Conservation (phyloP, 371 early-diverging fungal genomes). For the Circinella umbellata region DNA sequence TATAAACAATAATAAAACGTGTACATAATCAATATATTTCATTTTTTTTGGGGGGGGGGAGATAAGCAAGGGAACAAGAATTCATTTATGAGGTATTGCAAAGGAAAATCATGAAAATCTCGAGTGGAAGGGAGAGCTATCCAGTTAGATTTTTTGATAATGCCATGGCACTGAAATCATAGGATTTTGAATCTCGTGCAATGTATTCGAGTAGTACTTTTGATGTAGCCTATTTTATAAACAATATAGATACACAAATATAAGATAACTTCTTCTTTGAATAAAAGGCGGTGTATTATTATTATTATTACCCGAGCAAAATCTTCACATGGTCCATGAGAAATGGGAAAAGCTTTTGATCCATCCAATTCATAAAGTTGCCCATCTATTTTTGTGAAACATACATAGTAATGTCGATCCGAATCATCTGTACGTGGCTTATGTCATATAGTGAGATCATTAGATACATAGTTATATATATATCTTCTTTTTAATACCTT, state of each 20-base stretch:
- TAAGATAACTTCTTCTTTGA: neutral
- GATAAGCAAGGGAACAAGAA: neutral
- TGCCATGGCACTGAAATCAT: slow-evolving; percentile 2
- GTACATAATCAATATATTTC: neutral
- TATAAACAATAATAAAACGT: slow-evolving; percentile 14
- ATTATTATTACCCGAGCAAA: neutral
- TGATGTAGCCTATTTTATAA: neutral
- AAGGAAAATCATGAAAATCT: no score
- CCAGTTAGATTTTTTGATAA: neutral
- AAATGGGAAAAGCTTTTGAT: neutral
- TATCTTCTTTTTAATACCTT: neutral
- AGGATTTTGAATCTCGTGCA: neutral
- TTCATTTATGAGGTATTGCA: no score
- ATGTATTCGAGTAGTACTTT: neutral
- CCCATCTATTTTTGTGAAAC: neutral
- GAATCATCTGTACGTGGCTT: neutral
- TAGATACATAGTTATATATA: neutral
- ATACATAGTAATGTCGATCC: neutral
- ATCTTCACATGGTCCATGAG: neutral
- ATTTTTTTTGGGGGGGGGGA: neutral
- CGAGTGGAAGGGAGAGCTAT: no score
- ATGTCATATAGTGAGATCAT: neutral
- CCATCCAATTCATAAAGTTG: slow-evolving; percentile 1
- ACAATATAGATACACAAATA: neutral
- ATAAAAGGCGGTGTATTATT: neutral